Evolutionary conservation across 75 land plant genomes (phyloP), one percentile per base, ranked within the genome.

Genomic region (Pinus taeda): DNA sequence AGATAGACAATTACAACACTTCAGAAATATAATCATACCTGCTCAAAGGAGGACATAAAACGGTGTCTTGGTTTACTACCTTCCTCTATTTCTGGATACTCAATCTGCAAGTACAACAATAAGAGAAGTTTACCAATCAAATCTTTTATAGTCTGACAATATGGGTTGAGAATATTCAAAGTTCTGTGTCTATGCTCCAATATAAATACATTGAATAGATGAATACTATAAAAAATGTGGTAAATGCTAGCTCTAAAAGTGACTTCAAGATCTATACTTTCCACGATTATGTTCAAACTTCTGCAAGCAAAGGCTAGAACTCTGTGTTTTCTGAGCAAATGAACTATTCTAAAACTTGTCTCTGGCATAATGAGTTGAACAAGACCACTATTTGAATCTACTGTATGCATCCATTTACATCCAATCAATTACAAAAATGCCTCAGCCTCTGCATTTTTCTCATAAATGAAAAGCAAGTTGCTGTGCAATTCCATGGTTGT

Each of bases 41-140:
- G 99, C 82, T 97, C 99, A 86, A 83, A 97, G 60, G 99, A 95
- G 42, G 99, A 97, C 99, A 97, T 97, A 66, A 95, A 95, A 15
- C 99, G 88, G 67, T 92, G 93, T 74, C 99, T 85, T 11, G 99
- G 98, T 80, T 95, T 97, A 26, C 85, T 33, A 57, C 71, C 69
- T 75, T 95, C 99, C 75, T 97, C 99, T 62, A 97, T 97, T 78
- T 97, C 99, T 55, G 99, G 99, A 82, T 97, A 97, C 60, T 94
- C 98, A 71, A 97, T 97, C 99, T 97, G 88, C 75, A 85, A 57
- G 4, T 58, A 59, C 12, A 53, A 61, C 57, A 57, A 8, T 72
- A 39, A 21, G 57, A 49, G 42, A 49, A 49, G 9, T 3, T 71
- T 45, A 21, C 36, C 59, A 9, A 55, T 18, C 2, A 55, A 55